Evolutionary conservation across 1,284 basidiomycete genomes (phyloP), one percentile per base, ranked within the genome.

Genomic region (Irpex rosettiformis): DNA sequence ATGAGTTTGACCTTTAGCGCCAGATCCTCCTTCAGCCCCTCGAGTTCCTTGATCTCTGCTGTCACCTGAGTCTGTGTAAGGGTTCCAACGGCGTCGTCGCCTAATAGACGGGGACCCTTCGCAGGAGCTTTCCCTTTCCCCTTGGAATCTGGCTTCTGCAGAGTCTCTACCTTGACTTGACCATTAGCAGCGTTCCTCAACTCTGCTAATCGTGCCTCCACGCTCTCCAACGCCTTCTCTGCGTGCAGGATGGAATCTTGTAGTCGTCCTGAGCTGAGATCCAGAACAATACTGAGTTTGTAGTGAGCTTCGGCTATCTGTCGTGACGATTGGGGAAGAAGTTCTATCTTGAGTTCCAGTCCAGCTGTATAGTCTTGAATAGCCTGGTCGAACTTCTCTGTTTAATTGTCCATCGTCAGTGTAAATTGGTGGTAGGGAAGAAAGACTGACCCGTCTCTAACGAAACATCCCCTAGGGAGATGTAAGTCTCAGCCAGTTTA

Each of bases 381-480:
- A 0, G 93, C 94, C 71, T 95, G 91, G 61, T 93, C 89, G 70
- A 96, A 96, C 76, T 96, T 96, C 73, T 96, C 93, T 95, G 73
- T 42, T n/a, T n/a, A n/a, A n/a, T n/a, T n/a, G n/a, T n/a, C n/a
- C n/a, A n/a, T n/a, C n/a, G n/a, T n/a, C 58, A 22, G 8, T 22
- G 21, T 13, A 22, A 10, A 22, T 47, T 22, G 6, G 43, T 22
- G 8, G 8, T 52, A 2, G 54, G 4, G 48, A 24, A 24, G 13
- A n/a, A 27, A 24, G 21, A 69, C 81, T 61, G 59, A 93, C 93
- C 93, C 55, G 93, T 95, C 73, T 96, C 94, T 60, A 94, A 75
- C 16, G 91, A 93, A 5, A 96, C 89, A 69, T 96, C 93, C 1
- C 93, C 94, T 3, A 96, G 79, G 4, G 86, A 76, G 56, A 94